These are phyloP conservation scores for Sextonia rubra DNA, from an alignment of 164 flowering plant genomes.

Conservation along the genomic window DNA sequence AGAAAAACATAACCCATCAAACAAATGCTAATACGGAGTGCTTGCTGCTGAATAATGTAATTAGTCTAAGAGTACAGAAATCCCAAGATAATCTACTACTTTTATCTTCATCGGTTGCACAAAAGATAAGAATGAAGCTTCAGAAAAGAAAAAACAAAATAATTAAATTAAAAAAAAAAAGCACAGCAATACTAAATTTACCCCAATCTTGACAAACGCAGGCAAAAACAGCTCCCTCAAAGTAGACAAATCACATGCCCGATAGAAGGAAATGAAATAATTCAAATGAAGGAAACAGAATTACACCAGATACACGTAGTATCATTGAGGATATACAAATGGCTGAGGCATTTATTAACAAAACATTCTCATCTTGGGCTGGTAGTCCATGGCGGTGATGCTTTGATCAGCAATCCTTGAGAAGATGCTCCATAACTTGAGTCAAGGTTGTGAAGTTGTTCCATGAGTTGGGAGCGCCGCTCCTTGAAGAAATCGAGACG, in stretches of 20 bases:
- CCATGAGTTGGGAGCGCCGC: slow-evolving; percentile 92
- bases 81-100: not conserved
- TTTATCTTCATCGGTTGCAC: not conserved
- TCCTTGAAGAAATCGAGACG: slow-evolving; percentile 99
- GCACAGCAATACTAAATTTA: too few species aligned
- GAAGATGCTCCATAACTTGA: slow-evolving; percentile 63
- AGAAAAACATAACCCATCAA: too few species aligned
- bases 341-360: slow-evolving; percentile 3
- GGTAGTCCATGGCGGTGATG: slow-evolving; percentile 65
- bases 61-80: too few species aligned
- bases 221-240: slow-evolving; percentile 3
- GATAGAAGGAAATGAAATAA: not conserved
- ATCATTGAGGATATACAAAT: slow-evolving; percentile 16
- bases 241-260: not conserved
- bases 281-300: not conserved
- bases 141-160: not conserved
- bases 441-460: slow-evolving; percentile 92
- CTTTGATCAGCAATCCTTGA: slow-evolving; percentile 60
- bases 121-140: not conserved
- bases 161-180: not conserved
- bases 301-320: slow-evolving; percentile 5
- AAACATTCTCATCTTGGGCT: slow-evolving; percentile 14
- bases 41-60: too few species aligned
- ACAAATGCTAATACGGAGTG: too few species aligned
- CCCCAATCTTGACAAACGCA: not conserved